Conservation (phyloP, 2,329 filamentous ascomycete genomes). For the Beauveria pseudobassiana region DNA sequence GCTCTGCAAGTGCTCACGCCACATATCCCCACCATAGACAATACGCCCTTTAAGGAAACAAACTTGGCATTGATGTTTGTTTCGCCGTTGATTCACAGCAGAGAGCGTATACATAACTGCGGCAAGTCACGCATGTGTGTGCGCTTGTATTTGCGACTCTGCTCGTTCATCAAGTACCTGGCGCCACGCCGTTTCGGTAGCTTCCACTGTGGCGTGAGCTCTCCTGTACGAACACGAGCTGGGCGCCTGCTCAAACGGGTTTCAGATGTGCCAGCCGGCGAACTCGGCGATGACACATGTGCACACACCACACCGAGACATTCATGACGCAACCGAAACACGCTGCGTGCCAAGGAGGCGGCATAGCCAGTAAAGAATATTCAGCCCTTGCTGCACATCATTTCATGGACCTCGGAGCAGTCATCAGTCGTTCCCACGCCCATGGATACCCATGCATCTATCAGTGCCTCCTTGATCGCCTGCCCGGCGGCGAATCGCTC, state of each 20-base stretch:
- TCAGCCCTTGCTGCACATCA: background rate
- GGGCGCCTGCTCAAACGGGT: background rate
- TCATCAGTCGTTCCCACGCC: background rate
- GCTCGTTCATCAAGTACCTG: background rate
- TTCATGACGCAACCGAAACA: background rate
- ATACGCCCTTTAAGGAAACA: background rate
- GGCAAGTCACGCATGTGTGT: no score
- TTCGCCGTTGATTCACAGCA: slow-evolving; percentile 18
- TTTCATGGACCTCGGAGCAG: background rate
- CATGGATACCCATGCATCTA: background rate
- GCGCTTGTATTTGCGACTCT: no score
- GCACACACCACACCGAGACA: background rate
- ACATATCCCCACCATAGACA: background rate
- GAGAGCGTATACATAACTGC: slow-evolving; percentile 10
- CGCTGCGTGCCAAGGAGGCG: background rate
- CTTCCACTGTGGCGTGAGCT: background rate
- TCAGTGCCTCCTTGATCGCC: slow-evolving; percentile 10
- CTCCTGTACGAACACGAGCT: background rate
- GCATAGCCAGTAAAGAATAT: background rate
- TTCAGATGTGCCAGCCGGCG: background rate
- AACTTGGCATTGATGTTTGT: background rate
- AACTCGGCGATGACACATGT: background rate
- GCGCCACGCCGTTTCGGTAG: background rate
- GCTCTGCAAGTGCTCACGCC: background rate
- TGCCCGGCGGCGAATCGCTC: slow-evolving; percentile 20